A percentile compares a stretch with the other conserved stretches of the same genome.
Evolutionary conservation across 352 stramenopile species (phyloP).

Genomic region (Phytophthora europaea): DNA sequence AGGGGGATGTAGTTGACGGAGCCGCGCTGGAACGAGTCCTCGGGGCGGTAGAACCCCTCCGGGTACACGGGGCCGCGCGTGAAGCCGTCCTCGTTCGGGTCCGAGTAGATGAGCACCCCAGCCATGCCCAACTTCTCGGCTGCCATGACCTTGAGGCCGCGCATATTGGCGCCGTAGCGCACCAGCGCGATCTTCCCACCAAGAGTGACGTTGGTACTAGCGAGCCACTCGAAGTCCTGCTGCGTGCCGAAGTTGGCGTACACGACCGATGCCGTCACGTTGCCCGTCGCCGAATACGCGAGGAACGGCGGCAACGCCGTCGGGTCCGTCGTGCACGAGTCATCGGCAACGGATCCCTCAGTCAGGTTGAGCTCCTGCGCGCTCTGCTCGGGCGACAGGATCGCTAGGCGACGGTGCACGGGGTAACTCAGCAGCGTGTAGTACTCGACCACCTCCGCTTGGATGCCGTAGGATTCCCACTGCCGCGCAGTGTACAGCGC

Average conservation of each 20-base stretch:
- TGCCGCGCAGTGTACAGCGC: conserved; percentile 60
- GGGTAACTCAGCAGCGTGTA: conserved; percentile 76
- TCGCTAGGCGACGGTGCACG: conserved; percentile 41
- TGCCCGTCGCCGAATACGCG: conserved; percentile 75
- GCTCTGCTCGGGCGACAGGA: conserved; percentile 43
- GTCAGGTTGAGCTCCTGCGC: conserved; percentile 59
- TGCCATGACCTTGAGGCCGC: conserved; percentile 72
- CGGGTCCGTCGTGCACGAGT: conserved; percentile 64
- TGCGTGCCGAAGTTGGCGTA: conserved; percentile 88
- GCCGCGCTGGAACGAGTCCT: conserved; percentile 76
- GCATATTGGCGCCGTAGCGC: conserved; percentile 66
- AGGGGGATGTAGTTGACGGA: conserved; percentile 84
- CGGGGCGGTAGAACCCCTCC: conserved; percentile 38
- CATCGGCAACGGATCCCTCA: conserved; percentile 61
- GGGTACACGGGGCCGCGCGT: conserved; percentile 46
- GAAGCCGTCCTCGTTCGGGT: conserved; percentile 78
- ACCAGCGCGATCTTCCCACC: conserved; percentile 71
- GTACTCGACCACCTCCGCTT: conserved; percentile 69
- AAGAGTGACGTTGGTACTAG: conserved; percentile 49
- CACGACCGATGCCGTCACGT: conserved; percentile 69
- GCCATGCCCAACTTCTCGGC: conserved; percentile 59
- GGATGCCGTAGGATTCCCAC: conserved; percentile 61
- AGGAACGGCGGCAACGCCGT: conserved; percentile 75
- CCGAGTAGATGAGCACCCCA: conserved; percentile 76
- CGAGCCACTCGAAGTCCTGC: conserved; percentile 52